These are phyloP conservation scores for Colletotrichum brevisporum DNA, from an alignment of 2,329 filamentous ascomycete genomes.

Conservation along the genomic window DNA sequence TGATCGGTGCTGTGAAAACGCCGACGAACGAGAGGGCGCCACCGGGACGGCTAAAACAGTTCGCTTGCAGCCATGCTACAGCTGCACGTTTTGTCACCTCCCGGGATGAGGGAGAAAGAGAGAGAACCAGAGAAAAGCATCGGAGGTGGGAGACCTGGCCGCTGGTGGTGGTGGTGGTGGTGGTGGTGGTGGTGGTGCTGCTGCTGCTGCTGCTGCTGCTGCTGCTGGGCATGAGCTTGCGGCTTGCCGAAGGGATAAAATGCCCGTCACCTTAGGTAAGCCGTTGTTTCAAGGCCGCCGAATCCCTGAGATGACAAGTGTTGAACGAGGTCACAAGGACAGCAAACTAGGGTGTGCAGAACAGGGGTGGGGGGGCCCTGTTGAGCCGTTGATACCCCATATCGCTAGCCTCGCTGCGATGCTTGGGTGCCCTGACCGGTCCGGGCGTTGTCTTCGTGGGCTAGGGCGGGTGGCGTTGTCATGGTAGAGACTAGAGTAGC, in stretches of 20 bases:
- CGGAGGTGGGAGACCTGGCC: no score
- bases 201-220: no score
- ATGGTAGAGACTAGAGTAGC: no score
- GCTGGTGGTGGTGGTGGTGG: no score
- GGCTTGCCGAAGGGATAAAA: conserved; percentile 21
- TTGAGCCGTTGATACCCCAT: conserved; percentile 38
- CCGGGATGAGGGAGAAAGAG: conserved; percentile 5
- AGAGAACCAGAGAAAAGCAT: not conserved
- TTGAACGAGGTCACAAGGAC: conserved; percentile 38
- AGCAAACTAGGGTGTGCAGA: conserved; percentile 22
- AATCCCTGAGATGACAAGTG: conserved; percentile 35
- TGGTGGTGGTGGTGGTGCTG: not conserved
- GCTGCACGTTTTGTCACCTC: conserved; percentile 23
- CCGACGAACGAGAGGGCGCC: conserved; percentile 9
- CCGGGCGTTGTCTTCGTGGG: conserved; percentile 30
- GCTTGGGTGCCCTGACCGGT: conserved; percentile 31
- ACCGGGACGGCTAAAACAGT: conserved; percentile 19
- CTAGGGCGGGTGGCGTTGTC: conserved; percentile 6
- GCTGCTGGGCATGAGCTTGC: not conserved
- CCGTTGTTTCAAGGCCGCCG: conserved; percentile 11
- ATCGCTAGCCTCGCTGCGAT: conserved; percentile 23
- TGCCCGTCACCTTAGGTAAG: conserved; percentile 29
- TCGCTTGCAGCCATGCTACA: conserved; percentile 21
- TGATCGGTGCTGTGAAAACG: conserved; percentile 12
- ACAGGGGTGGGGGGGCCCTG: conserved; percentile 23